Base-by-base conservation (phyloP, 179 eudicot genomes). In the Heliamphora pulchella region DNA sequence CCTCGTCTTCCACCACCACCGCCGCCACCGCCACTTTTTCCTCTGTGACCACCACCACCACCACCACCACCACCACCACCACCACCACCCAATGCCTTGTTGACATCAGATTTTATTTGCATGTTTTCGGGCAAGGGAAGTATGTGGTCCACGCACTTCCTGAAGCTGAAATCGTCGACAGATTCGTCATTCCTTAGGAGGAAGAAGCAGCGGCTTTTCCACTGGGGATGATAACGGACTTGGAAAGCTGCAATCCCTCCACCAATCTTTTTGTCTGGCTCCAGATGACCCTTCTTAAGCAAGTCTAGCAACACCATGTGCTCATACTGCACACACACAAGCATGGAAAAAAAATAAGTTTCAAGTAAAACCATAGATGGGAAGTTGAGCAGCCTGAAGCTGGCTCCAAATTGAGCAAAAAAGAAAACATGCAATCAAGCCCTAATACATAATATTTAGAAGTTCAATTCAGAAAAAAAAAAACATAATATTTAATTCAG, bases 71-170 rank as follows among this genome's bases (percentile, higher is more conserved):
- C 79, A 0, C 90, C 89, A 66, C 81, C 75, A 71, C 89, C 86
- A 41, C 91, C 83, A 2, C 88, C 86, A 51, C 87, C 91, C 83
- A 90, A 72, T 17, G 83, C 88, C 82, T 87, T 87, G 84, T 91
- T 93, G 62, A 87, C 94, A 58, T 93, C 93, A 54, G 88, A 39
- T 77, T 91, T 92, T 8, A 82, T 54, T 83, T 85, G 88, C 97
- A 96, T 88, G 86, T 94, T 86, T 80, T 96, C 97, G 0, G 99
- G 99, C 90, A 96, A 81, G 77, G 99, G 98, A 70, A 90, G 88
- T 20, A 96, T 93, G 69, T 91, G 90, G 82, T 96, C 89, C 76
- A 96, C 94, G 70, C 99, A 92, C 86, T 96, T 96, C 73, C 99
- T 84, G 90, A 96, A 96, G 87, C 99, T 96, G 89, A 96, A 96